These are phyloP conservation scores for Chaetomium cochliodes DNA, from an alignment of 495 filamentous ascomycete genomes.

Conservation along the genomic window DNA sequence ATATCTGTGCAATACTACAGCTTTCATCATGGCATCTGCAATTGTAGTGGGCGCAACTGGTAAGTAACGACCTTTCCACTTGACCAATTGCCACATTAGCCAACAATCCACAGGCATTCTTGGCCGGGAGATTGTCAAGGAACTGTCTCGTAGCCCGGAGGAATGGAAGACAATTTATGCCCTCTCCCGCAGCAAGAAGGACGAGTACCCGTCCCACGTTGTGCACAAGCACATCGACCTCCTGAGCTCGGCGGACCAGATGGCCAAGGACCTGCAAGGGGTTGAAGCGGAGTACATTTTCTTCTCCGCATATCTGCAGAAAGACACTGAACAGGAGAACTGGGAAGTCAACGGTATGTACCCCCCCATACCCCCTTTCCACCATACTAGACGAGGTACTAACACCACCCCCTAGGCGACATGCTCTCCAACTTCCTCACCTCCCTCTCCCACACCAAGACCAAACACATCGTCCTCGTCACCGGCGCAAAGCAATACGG, in stretches of 20 bases:
- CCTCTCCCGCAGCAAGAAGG: constrained; percentile 47
- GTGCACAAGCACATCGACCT: constrained; percentile 51
- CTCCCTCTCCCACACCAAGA: constrained; percentile 41
- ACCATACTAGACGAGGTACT: too few species aligned
- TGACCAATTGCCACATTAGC: background rate
- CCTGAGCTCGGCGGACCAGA: constrained; percentile 40
- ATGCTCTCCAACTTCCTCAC: constrained; percentile 54
- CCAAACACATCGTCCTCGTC: constrained; percentile 55
- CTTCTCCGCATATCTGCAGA: constrained; percentile 51
- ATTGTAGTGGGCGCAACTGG: constrained; percentile 30
- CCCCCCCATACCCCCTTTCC: background rate
- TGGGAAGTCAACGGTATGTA: constrained; percentile 42
- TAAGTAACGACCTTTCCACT: constrained; percentile 3
- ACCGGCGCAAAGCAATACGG: constrained; percentile 59
- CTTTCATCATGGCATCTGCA: constrained; percentile 22
- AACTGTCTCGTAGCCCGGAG: constrained; percentile 39
- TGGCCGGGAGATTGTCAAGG: constrained; percentile 48
- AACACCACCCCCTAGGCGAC: constrained; percentile 13
- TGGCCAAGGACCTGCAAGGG: constrained; percentile 43
- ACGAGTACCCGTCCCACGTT: constrained; percentile 40
- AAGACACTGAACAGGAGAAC: constrained; percentile 46
- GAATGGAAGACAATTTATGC: constrained; percentile 46
- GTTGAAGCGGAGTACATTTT: constrained; percentile 49
- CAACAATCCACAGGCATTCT: constrained; percentile 42
- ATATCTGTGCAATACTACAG: too few species aligned